These are phyloP conservation scores for Stemphylium lycopersici DNA, from an alignment of 2,329 filamentous ascomycete genomes.

Conservation along the genomic window DNA sequence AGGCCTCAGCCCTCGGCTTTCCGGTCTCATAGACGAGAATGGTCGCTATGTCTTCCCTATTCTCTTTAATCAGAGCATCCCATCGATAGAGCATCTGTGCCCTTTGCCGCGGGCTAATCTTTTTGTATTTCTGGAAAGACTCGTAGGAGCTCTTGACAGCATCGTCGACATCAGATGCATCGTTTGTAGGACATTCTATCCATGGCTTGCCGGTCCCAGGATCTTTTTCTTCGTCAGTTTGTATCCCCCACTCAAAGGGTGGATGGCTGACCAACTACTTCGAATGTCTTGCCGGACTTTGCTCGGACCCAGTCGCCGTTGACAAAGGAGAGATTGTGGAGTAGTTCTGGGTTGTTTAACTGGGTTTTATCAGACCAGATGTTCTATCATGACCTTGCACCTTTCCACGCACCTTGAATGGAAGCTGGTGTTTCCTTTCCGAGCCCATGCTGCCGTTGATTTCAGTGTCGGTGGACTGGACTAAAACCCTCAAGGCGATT, in stretches of 20 bases:
- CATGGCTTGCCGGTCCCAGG: constrained; percentile 58
- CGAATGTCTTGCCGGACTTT: constrained; percentile 63
- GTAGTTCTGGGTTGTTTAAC: constrained; percentile 61
- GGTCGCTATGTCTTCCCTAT: constrained; percentile 66
- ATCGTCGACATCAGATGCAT: constrained; percentile 64
- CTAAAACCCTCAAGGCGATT: neutral
- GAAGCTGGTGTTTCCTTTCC: constrained; percentile 44
- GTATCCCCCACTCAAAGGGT: neutral
- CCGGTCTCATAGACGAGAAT: constrained; percentile 67
- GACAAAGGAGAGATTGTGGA: constrained; percentile 61
- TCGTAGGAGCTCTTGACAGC: constrained; percentile 65
- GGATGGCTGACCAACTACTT: constrained; percentile 56
- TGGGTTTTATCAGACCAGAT: constrained; percentile 32
- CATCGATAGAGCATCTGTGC: constrained; percentile 69
- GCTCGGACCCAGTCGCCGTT: constrained; percentile 62
- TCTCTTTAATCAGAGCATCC: constrained; percentile 67
- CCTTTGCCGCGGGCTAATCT: constrained; percentile 64
- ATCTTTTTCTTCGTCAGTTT: constrained; percentile 49
- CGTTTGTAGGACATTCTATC: constrained; percentile 56
- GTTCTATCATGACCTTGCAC: neutral
- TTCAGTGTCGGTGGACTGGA: neutral
- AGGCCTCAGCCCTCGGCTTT: constrained; percentile 59
- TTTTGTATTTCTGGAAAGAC: constrained; percentile 67
- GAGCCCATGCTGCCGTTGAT: constrained; percentile 26
- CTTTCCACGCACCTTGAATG: constrained; percentile 50